Evolutionary conservation across 768 basidiomycete species (phyloP).

Genomic region (Tephrocybe sp.): DNA sequence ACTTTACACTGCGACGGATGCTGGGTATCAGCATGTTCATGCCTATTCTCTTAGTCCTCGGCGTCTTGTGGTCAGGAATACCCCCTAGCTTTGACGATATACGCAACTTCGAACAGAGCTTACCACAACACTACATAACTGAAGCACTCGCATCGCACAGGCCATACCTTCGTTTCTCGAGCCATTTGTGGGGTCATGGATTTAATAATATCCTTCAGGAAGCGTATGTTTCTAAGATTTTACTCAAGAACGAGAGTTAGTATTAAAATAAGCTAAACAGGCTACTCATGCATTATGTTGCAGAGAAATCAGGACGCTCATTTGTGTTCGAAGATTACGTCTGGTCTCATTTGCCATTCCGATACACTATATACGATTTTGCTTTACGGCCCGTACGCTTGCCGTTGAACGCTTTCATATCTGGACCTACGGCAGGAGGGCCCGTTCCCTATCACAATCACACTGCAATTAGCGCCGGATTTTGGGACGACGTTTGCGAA

Average conservation of each 20-base stretch:
- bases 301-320: constrained; percentile 46
- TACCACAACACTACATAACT: constrained; percentile 21
- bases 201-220: constrained; percentile 64
- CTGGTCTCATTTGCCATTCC: constrained; percentile 54
- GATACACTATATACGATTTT: constrained; percentile 54
- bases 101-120: constrained; percentile 17
- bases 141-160: constrained; percentile 11
- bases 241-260: not conserved
- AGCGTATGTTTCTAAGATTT: constrained; percentile 32
- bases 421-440: constrained; percentile 54
- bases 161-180: constrained; percentile 48
- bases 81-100: constrained; percentile 23
- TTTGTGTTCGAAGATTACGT: constrained; percentile 64
- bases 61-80: constrained; percentile 21
- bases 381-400: constrained; percentile 48
- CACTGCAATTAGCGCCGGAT: constrained; percentile 45
- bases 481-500: constrained; percentile 49
- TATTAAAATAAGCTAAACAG: constrained; percentile 28
- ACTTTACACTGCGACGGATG: constrained; percentile 17
- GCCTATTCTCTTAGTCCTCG: constrained; percentile 17
- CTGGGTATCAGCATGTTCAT: constrained; percentile 15
- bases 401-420: constrained; percentile 58
- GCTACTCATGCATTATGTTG: constrained; percentile 50
- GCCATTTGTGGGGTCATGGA: constrained; percentile 59
- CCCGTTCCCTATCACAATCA: constrained; percentile 26